These are phyloP conservation scores for Aphanomyces invadans DNA, from an alignment of 352 stramenopile species.

Conservation along the genomic window DNA sequence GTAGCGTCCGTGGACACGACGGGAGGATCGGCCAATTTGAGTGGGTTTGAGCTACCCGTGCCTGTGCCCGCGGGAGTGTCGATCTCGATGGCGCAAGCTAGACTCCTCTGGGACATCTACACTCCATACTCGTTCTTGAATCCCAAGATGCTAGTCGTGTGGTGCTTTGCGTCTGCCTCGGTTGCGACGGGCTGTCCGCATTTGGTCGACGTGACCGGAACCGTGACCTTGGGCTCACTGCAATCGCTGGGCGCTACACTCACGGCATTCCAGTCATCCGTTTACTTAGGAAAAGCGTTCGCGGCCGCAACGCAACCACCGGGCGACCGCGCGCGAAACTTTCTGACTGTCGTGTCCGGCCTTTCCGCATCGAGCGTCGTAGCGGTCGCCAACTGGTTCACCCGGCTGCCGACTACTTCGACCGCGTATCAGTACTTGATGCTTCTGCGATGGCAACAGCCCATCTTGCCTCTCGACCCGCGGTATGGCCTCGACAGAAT, in stretches of 20 bases:
- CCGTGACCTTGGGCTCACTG: background rate
- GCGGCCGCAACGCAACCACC: background rate
- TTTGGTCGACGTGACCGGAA: conserved; percentile 3
- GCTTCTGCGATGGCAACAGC: background rate
- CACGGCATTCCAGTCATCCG: background rate
- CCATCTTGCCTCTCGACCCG: background rate
- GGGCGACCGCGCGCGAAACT: background rate
- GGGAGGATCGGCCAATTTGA: background rate
- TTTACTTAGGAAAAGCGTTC: background rate
- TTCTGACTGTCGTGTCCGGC: background rate
- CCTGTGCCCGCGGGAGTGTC: background rate
- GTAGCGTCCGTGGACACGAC: conserved; percentile 1
- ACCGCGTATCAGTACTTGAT: conserved; percentile 15
- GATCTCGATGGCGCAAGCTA: background rate
- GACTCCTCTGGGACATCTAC: conserved; percentile 6
- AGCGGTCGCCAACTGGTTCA: background rate
- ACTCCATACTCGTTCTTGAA: conserved; percentile 18
- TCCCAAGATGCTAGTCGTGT: conserved; percentile 19
- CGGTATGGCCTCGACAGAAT: too few relatives aligned
- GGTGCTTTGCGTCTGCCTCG: conserved; percentile 14
- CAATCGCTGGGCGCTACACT: background rate
- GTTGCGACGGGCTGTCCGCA: background rate
- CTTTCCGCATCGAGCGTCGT: background rate
- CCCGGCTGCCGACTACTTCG: background rate
- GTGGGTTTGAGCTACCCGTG: conserved; percentile 12